Percentiles rank a stretch among this genome's conserved stretches.
Evolutionary conservation across 2,329 filamentous ascomycete genomes (phyloP).

Genomic region (Macrophomina phaseolina): DNA sequence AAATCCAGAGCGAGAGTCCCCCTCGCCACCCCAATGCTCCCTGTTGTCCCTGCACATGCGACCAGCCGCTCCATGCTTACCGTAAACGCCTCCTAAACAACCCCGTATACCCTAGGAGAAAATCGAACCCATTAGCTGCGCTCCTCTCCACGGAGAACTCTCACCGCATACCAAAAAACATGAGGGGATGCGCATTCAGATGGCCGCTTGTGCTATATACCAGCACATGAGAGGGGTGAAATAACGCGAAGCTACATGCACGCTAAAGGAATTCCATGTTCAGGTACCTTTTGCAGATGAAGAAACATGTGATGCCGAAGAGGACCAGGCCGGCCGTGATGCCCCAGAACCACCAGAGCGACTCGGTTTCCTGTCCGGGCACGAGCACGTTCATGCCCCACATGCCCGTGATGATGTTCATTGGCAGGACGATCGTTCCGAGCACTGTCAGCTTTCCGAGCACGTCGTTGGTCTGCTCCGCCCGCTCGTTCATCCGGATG

Average conservation of each 20-base stretch:
- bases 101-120: slow-evolving; percentile 23
- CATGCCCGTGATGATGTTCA: slow-evolving; percentile 98
- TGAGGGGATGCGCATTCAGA: slow-evolving; percentile 8
- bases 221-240: not conserved
- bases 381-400: slow-evolving; percentile 99
- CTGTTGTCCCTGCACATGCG: not conserved
- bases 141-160: not conserved
- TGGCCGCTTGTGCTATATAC: slow-evolving; percentile 5
- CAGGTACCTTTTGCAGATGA: slow-evolving; percentile 83
- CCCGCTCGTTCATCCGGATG: slow-evolving; percentile 97
- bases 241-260: slow-evolving; percentile 4
- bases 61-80: not conserved
- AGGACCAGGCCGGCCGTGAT: slow-evolving; percentile 74
- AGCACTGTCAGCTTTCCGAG: slow-evolving; percentile 93
- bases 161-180: slow-evolving; percentile 7
- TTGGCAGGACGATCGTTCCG: slow-evolving; percentile 94
- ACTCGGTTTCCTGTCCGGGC: slow-evolving; percentile 85
- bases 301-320: slow-evolving; percentile 81
- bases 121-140: slow-evolving; percentile 13
- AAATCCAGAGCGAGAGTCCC: not conserved
- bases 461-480: slow-evolving; percentile 94
- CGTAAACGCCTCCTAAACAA: slow-evolving; percentile 4
- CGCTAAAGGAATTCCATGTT: slow-evolving; percentile 25
- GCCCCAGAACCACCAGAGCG: slow-evolving; percentile 58
- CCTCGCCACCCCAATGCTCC: not conserved